A percentile compares a stretch with the other conserved stretches of the same genome.
Evolutionary conservation across 805 yeast genomes (phyloP).

Genomic region (Ogataea zsoltii): DNA sequence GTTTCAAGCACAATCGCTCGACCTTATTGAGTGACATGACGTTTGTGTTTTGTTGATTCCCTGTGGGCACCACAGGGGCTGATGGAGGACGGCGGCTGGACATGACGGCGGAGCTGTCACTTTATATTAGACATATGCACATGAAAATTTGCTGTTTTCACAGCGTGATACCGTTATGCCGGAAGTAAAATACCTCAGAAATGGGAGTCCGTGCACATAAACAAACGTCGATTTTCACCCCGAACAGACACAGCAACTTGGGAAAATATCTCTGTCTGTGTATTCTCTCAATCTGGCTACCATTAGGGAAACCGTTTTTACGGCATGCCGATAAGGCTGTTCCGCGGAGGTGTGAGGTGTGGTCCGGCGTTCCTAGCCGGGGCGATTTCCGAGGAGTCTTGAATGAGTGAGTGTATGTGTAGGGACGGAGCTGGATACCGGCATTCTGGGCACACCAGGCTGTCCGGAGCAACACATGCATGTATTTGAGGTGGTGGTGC

Average conservation of each 20-base stretch:
- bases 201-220: neutral
- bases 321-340: constrained; percentile 5
- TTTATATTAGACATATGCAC: neutral
- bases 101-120: neutral
- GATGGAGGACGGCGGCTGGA: neutral
- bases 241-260: neutral
- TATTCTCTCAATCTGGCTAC: neutral
- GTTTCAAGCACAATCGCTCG: neutral
- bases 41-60: neutral
- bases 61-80: neutral
- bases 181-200: constrained; percentile 3
- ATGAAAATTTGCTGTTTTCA: no score
- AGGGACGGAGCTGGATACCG: no score
- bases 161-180: neutral
- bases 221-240: no score
- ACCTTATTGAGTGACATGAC: neutral
- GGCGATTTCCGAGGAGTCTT: no score
- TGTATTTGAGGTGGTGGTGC: no score
- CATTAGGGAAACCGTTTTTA: neutral
- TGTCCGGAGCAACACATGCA: no score
- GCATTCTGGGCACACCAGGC: no score
- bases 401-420: no score
- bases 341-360: constrained; percentile 9
- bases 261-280: neutral
- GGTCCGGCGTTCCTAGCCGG: neutral